Conservation (phyloP, 1,284 basidiomycete genomes). For the Cryptococcus depauperatus region DNA sequence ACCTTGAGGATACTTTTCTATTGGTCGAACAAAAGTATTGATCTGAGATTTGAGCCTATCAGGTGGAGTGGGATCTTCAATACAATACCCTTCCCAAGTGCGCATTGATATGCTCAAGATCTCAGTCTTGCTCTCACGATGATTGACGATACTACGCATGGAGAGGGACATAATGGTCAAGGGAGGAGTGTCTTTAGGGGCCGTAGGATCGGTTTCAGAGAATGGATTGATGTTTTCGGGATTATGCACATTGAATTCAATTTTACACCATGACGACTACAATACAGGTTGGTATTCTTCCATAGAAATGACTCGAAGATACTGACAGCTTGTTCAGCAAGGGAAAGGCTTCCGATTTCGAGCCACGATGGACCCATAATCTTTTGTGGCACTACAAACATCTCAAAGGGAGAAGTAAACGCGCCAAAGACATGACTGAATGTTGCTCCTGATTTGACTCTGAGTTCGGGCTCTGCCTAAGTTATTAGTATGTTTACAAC, state of each 20-base stretch:
- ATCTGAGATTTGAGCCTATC: slow-evolving; percentile 74
- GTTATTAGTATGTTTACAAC: slow-evolving; percentile 33
- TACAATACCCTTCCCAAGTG: slow-evolving; percentile 80
- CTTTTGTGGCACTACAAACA: slow-evolving; percentile 89
- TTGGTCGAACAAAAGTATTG: slow-evolving; percentile 83
- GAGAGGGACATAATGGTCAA: slow-evolving; percentile 86
- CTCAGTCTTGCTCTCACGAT: slow-evolving; percentile 87
- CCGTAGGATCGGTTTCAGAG: slow-evolving; percentile 59
- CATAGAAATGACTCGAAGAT: not conserved
- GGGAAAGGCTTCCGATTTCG: slow-evolving; percentile 63
- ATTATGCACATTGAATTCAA: slow-evolving; percentile 76
- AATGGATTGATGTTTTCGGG: slow-evolving; percentile 85
- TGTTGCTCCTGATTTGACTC: slow-evolving; percentile 73
- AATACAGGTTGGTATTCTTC: not conserved
- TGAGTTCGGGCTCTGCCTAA: too few species aligned
- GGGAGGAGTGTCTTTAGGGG: slow-evolving; percentile 77
- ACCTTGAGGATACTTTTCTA: slow-evolving; percentile 76
- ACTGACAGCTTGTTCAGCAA: slow-evolving; percentile 68
- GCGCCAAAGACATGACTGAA: slow-evolving; percentile 88
- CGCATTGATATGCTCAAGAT: slow-evolving; percentile 77
- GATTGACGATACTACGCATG: slow-evolving; percentile 86
- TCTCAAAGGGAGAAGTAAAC: slow-evolving; percentile 84
- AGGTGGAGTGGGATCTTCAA: slow-evolving; percentile 83
- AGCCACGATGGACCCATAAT: slow-evolving; percentile 99
- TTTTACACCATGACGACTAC: slow-evolving; percentile 88